Percentiles rank a stretch among this genome's conserved stretches.
phyloP scores from a whole-genome alignment of 306 rosid species.

The Leucaena leucocephala region DNA sequence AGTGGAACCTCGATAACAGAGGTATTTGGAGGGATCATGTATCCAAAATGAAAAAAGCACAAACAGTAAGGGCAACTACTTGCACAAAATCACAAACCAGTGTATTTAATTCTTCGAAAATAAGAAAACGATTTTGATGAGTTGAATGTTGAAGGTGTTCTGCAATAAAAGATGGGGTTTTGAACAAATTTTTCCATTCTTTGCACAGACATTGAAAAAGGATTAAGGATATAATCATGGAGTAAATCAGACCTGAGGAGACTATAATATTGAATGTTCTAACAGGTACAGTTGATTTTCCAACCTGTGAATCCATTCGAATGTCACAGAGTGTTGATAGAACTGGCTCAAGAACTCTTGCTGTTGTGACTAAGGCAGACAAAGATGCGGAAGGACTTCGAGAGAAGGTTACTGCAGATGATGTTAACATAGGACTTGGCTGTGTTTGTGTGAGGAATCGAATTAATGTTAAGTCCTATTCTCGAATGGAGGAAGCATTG shows the following conservation, averaged over 20 bases:
- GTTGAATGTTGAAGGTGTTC: too few relatives aligned
- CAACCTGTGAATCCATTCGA: slow-evolving; percentile 56
- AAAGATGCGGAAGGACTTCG: slow-evolving; percentile 44
- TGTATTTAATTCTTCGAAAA: too few relatives aligned
- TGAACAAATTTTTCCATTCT: too few relatives aligned
- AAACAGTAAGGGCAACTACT: too few relatives aligned
- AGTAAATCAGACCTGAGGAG: slow-evolving; percentile 50
- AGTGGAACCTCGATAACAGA: too few relatives aligned
- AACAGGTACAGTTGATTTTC: slow-evolving; percentile 50
- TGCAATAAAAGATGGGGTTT: too few relatives aligned
- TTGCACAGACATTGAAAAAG: too few relatives aligned
- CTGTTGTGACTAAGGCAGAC: slow-evolving; percentile 51
- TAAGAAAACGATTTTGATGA: too few relatives aligned
- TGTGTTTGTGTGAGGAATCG: slow-evolving; percentile 21
- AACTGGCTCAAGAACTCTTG: slow-evolving; percentile 48
- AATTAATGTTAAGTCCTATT: slow-evolving; percentile 48
- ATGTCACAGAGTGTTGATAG: slow-evolving; percentile 56
- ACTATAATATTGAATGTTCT: slow-evolving; percentile 56
- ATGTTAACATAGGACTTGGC: too few relatives aligned
- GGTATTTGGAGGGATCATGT: too few relatives aligned
- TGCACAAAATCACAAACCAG: too few relatives aligned
- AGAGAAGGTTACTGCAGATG: slow-evolving; percentile 30
- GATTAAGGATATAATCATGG: slow-evolving; percentile 43
- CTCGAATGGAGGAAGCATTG: slow-evolving; percentile 36
- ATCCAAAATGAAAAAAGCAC: too few relatives aligned